phyloP scores from a whole-genome alignment of 2,329 filamentous ascomycete genomes.

The Chaetomiaceae sp. region DNA sequence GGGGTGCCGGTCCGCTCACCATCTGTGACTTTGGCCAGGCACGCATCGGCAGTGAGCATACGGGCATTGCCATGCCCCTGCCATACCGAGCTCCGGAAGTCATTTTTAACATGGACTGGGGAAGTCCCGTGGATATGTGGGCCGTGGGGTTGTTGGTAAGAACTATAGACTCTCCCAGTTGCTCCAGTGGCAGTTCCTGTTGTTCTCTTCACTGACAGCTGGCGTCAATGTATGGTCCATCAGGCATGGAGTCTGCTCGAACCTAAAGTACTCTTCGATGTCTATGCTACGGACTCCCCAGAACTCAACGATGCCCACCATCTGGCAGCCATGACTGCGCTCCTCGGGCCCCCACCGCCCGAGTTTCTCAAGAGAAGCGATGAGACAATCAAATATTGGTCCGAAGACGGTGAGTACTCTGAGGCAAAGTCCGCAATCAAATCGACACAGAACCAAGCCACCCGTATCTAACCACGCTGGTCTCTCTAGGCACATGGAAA shows the following conservation, averaged over 20 bases:
- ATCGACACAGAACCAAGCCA: neutral
- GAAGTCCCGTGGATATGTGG: neutral
- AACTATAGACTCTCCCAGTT: neutral
- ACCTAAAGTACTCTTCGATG: neutral
- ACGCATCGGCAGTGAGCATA: neutral
- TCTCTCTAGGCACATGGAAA: neutral
- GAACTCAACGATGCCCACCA: neutral
- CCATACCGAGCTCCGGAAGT: neutral
- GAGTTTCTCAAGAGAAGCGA: neutral
- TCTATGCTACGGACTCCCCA: neutral
- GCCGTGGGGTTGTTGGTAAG: neutral
- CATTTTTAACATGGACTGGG: neutral
- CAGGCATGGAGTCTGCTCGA: neutral
- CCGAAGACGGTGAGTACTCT: neutral
- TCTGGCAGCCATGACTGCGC: neutral
- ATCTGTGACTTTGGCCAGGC: neutral
- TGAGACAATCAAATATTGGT: neutral
- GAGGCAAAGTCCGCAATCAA: neutral
- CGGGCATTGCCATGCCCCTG: neutral
- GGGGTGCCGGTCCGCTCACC: neutral
- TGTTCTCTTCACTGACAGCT: too few species aligned
- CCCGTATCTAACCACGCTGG: neutral
- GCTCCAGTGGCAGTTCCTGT: neutral
- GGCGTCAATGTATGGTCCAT: too few species aligned
- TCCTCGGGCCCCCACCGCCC: neutral